Evolutionary conservation across 2,329 filamentous ascomycete genomes (phyloP), one percentile per base, ranked within the genome.

Genomic region (Xylariomycetidae sp.): DNA sequence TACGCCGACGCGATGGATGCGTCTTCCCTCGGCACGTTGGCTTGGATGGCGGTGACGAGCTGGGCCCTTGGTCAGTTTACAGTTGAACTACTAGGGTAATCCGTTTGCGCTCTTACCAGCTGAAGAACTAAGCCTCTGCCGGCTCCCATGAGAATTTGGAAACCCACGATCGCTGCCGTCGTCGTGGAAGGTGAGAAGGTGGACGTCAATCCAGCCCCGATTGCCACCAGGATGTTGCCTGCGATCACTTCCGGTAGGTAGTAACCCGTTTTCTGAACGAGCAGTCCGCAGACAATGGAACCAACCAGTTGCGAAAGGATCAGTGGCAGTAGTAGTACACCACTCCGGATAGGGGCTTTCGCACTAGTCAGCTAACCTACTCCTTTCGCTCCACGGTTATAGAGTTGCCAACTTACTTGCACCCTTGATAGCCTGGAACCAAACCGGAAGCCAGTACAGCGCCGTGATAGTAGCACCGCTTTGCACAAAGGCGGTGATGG

Each of bases 191-290:
- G 49, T 16, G 50, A 49, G 6, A 62, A 52, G 5, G 52, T 56
- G 1, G 57, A 54, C 6, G 57, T 44, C 17, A 63, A 48, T 6
- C 60, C 61, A 9, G 47, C 43, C 19, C 58, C 59, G 30, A 63
- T 39, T 10, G 55, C 40, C 18, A 49, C 43, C 6, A 63, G 13
- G 9, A 49, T 43, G n/a, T 52, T 49, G 1, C 51, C 51, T 10
- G 42, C 14, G 20, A 59, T 40, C 29, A 56, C 50, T 32, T 57
- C 58, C 0, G 58, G 58, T 4, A 55, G 48, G 26, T 61, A 57
- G 37, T 59, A 60, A 20, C 61, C 59, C 8, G 26, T 29, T 7
- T 18, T 15, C 26, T 29, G 26, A 12, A 29, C 26, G 26, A 29
- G 26, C 1, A 44, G 33, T 4, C 52, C 53, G 17, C 40, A 43